Evolutionary conservation across 352 stramenopile genomes (phyloP).

Genomic region (Globisporangium radiosum): DNA sequence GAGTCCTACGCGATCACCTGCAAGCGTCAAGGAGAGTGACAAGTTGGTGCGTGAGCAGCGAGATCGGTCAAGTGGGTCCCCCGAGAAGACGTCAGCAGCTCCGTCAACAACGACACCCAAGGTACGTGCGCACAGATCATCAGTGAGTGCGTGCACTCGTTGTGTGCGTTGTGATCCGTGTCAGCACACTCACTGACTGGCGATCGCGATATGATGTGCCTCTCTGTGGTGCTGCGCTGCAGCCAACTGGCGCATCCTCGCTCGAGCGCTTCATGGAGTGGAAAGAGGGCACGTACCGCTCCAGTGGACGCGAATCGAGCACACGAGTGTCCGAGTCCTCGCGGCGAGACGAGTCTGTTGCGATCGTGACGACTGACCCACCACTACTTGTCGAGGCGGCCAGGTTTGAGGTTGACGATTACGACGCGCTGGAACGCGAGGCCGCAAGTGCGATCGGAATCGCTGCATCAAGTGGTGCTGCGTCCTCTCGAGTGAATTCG

Average conservation of each 20-base stretch:
- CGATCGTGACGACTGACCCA: neutral
- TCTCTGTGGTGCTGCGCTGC: too few species aligned
- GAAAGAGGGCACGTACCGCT: slow-evolving; percentile 7
- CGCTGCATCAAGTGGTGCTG: neutral
- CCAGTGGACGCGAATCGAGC: slow-evolving; percentile 9
- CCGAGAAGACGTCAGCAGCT: neutral
- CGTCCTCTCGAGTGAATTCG: neutral
- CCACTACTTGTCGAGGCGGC: neutral
- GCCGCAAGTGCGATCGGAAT: slow-evolving; percentile 2
- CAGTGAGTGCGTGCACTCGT: too few species aligned
- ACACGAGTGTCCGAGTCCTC: slow-evolving; percentile 2
- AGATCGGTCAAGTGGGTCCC: neutral
- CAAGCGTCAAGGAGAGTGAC: neutral
- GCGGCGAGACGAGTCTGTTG: neutral
- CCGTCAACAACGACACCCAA: neutral
- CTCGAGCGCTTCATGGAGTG: slow-evolving; percentile 10
- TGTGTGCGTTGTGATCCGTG: too few species aligned
- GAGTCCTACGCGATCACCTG: neutral
- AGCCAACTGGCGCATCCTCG: neutral
- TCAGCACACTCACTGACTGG: too few species aligned
- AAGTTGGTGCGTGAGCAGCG: neutral
- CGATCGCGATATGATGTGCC: too few species aligned
- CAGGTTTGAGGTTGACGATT: neutral
- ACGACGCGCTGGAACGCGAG: slow-evolving; percentile 2
- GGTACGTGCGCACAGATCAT: neutral